Conservation (phyloP, 2,329 filamentous ascomycete species). For the Coniochaeta sp. region DNA sequence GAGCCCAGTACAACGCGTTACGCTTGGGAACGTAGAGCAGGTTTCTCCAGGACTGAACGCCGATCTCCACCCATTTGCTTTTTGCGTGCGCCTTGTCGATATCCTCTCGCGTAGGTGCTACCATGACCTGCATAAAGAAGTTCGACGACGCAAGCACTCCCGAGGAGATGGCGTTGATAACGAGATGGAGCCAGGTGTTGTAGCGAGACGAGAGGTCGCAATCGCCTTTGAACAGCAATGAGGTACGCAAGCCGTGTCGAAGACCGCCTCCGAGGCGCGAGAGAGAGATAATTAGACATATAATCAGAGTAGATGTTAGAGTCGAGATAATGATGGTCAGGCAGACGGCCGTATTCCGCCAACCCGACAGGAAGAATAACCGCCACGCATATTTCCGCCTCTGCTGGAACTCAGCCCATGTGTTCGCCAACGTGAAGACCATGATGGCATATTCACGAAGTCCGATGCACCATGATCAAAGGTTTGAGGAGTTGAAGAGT, state of each 20-base stretch:
- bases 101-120: constrained; percentile 39
- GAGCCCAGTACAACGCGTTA: constrained; percentile 12
- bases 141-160: constrained; percentile 37
- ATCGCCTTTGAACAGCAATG: not conserved
- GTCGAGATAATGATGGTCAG: not conserved
- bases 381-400: not conserved
- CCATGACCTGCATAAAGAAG: constrained; percentile 44
- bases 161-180: constrained; percentile 39
- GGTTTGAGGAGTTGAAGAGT: no score
- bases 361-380: not conserved
- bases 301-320: not conserved
- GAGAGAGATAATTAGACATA: not conserved
- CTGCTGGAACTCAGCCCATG: not conserved
- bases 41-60: constrained; percentile 33
- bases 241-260: not conserved
- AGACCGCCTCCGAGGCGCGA: not conserved
- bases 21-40: constrained; percentile 14
- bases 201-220: not conserved
- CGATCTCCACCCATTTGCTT: constrained; percentile 29
- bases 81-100: constrained; percentile 36
- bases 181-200: constrained; percentile 29
- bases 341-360: not conserved
- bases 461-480: no score
- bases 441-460: no score
- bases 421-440: not conserved